Evolutionary conservation across 2,329 filamentous ascomycete species (phyloP).

Genomic region (Sphaerostilbella broomeana): DNA sequence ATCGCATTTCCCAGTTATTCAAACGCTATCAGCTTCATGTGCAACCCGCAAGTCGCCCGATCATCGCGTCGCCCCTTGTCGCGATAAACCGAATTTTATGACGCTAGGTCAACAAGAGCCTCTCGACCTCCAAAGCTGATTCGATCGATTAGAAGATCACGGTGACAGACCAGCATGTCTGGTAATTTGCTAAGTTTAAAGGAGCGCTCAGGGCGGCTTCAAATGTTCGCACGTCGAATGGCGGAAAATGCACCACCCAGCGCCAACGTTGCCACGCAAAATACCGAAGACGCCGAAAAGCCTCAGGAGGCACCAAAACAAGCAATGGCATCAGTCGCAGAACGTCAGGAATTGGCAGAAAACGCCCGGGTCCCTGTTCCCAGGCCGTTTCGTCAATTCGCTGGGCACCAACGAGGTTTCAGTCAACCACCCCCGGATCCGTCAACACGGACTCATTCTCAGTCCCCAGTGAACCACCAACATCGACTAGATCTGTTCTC

Average conservation of each 20-base stretch:
- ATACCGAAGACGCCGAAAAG: neutral
- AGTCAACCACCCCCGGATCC: conserved; percentile 20
- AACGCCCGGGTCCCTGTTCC: conserved; percentile 32
- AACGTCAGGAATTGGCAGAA: conserved; percentile 26
- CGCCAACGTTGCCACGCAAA: no score
- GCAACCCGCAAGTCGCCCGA: no score
- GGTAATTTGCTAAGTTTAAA: no score
- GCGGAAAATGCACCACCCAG: conserved; percentile 18
- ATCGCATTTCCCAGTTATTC: no score
- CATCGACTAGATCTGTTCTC: conserved; percentile 27
- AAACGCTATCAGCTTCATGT: no score
- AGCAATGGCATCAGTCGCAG: conserved; percentile 14
- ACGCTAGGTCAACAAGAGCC: no score
- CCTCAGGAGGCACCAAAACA: conserved; percentile 13
- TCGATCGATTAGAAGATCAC: no score
- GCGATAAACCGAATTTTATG: no score
- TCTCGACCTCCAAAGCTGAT: no score
- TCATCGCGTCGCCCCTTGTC: no score
- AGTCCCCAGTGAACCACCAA: conserved; percentile 7
- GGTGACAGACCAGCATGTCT: no score
- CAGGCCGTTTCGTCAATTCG: conserved; percentile 23
- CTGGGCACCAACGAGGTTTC: conserved; percentile 22
- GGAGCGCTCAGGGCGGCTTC: conserved; percentile 26
- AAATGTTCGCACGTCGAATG: conserved; percentile 25
- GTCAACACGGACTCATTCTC: conserved; percentile 16